Evolutionary conservation across 192 early-diverging fungal species (phyloP), one percentile per base, ranked within the genome.

Genomic region (Backusella morwellensis): DNA sequence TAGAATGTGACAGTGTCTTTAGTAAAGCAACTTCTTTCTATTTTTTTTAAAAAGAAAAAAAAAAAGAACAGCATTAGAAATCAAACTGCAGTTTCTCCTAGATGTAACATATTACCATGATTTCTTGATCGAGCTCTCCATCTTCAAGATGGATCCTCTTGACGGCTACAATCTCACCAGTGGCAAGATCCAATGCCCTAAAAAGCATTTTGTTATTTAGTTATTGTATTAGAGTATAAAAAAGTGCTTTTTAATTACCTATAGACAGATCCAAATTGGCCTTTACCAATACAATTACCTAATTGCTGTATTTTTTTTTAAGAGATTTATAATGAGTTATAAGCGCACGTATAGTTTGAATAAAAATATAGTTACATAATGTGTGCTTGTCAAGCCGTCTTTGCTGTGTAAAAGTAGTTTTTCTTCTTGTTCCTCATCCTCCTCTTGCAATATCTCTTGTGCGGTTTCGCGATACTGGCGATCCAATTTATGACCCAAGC

Each of bases 191-290:
- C 6, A 95, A 77, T n/a, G 93, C 94, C 9, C 94, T 88, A 79
- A n/a, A 35, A 29, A 54, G 32, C 3, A 32, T 1, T 32, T 32
- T 32, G 32, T 7, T 14, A 21, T 44, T 15, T 17, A 44, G 5
- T 17, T 44, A 17, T 44, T 32, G 32, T 32, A 32, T 32, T 32
- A 32, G 32, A 32, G 32, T 32, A 32, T 32, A 32, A 32, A 32
- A 32, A 32, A 32, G 32, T 32, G 32, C 32, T 32, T 2, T 59
- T 41, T 8, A 17, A 44, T 63, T 81, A 91, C 90, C 83, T 88
- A 79, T 96, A 95, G 11, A 97, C 96, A 3, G 94, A 85, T 14
- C 95, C 96, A 83, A 96, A 97, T 74, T 97, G 94, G 11, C 96
- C 96, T 44, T 90, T 88, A 5, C 96, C 96, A 71, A 97, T 97